Evolutionary conservation across 2,329 filamentous ascomycete species (phyloP), one percentile per base, ranked within the genome.

Genomic region (Aspergillus fijiensis): DNA sequence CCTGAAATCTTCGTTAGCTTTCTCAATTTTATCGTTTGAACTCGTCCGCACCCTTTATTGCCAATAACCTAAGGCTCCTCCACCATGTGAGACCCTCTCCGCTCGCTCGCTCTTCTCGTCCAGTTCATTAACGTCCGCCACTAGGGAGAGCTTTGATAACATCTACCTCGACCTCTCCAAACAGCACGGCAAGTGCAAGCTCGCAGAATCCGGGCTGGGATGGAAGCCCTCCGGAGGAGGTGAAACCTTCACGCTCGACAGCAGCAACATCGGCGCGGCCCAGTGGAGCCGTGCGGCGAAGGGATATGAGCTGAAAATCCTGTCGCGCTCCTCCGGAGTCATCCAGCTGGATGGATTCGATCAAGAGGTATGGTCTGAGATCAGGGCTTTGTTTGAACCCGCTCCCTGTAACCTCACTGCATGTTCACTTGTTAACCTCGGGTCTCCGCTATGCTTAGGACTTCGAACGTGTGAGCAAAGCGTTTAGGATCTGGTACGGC

Each of bases 401-500:
- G 3, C 27, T 51, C 29, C 16, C 16, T 21, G 27, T 23, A 47
- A 10, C 19, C n/a, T 9, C 7, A 2, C 53, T 49, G 45, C 31
- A 23, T 6, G 33, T 45, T 23, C 9, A n/a, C 5, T 2, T 19
- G 27, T 14, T 19, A n/a, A 49, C n/a, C 21, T 31, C 16, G 14
- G 2, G 2, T n/a, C 5, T n/a, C n/a, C 16, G 16, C 39, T 9
- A 6, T 5, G 39, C 14, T 29, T 70, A 91, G 84, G 94, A 99
- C 76, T 91, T 92, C 68, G 95, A 99, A 67, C 91, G 95, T 58
- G 81, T 97, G 14, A 85, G 82, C 79, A 97, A 96, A 76, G 87
- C 95, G 67, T 97, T 99, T 84, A 98, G 97, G 81, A 91, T 94
- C 72, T 98, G 94, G 91, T 99, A 98, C 79, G 95, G 92, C 79